Evolutionary conservation across 2,329 filamentous ascomycete species (phyloP).

Genomic region (Nemania sp.): DNA sequence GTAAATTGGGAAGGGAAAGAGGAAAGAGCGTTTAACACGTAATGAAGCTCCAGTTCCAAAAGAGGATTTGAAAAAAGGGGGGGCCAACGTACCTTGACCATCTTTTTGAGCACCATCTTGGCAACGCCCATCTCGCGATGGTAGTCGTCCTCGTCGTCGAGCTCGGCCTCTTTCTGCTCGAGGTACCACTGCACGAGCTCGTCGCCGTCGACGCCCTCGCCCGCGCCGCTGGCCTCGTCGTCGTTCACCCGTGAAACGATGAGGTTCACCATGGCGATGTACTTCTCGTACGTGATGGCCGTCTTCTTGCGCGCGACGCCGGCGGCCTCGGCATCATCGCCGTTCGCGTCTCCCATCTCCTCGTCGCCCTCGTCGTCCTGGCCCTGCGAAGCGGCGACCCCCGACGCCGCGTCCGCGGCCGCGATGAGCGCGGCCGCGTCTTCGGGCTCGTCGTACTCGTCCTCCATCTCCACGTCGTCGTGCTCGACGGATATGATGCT

Average conservation of each 20-base stretch:
- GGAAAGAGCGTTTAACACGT: too few species aligned
- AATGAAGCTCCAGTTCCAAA: too few species aligned
- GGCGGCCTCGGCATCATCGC: conserved; percentile 46
- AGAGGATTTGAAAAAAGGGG: too few species aligned
- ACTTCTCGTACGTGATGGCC: conserved; percentile 89
- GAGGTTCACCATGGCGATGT: conserved; percentile 85
- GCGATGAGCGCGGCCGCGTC: conserved; percentile 53
- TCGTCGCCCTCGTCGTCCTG: conserved; percentile 48
- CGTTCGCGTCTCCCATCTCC: conserved; percentile 52
- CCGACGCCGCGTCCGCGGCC: conserved; percentile 56
- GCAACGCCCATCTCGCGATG: conserved; percentile 60
- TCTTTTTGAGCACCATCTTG: conserved; percentile 84
- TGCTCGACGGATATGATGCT: conserved; percentile 98
- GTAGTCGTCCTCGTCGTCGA: conserved; percentile 81
- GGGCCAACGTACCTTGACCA: conserved; percentile 78
- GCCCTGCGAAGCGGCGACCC: conserved; percentile 41
- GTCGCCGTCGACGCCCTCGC: conserved; percentile 84
- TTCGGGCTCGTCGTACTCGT: conserved; percentile 62
- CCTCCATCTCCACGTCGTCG: conserved; percentile 93
- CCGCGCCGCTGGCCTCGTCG: conserved; percentile 71
- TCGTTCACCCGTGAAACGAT: conserved; percentile 83
- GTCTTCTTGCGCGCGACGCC: conserved; percentile 69
- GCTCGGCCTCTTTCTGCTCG: conserved; percentile 83
- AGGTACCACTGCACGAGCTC: conserved; percentile 87
- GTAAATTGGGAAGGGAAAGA: not conserved